Percentiles rank a stretch among this genome's conserved stretches.
Evolutionary conservation across 2,329 filamentous ascomycete species (phyloP).

Genomic region (Exophiala mesophila): DNA sequence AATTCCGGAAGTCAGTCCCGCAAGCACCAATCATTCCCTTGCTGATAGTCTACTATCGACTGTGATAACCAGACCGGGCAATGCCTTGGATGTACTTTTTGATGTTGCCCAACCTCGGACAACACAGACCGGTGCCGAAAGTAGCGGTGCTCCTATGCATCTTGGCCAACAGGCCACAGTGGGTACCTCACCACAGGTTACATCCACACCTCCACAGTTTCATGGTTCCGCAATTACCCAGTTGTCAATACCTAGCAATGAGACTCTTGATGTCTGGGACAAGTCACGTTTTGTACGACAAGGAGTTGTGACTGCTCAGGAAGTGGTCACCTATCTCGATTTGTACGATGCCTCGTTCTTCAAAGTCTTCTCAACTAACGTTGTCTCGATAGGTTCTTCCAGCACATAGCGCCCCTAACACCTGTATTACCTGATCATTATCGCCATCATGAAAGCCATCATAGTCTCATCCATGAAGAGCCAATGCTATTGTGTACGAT

Average conservation of each 20-base stretch:
- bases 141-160: not conserved
- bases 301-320: slow-evolving; percentile 53
- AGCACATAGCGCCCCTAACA: slow-evolving; percentile 48
- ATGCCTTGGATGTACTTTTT: not conserved
- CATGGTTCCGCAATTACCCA: not conserved
- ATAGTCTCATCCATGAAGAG: slow-evolving; percentile 46
- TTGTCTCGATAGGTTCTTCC: slow-evolving; percentile 36
- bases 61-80: not conserved
- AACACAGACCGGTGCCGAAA: not conserved
- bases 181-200: not conserved
- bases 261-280: not conserved
- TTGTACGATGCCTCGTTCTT: slow-evolving; percentile 30
- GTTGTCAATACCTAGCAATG: not conserved
- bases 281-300: slow-evolving; percentile 50
- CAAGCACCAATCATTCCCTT: not conserved
- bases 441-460: slow-evolving; percentile 45
- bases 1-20: no score
- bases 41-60: not conserved
- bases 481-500: slow-evolving; percentile 52
- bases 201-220: not conserved
- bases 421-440: slow-evolving; percentile 50
- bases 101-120: not conserved
- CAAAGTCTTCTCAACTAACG: slow-evolving; percentile 24
- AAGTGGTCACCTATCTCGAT: slow-evolving; percentile 51
- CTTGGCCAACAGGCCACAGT: not conserved